These are phyloP conservation scores for Sporothrix curviconia DNA, from an alignment of 2,329 filamentous ascomycete species.

Conservation along the genomic window DNA sequence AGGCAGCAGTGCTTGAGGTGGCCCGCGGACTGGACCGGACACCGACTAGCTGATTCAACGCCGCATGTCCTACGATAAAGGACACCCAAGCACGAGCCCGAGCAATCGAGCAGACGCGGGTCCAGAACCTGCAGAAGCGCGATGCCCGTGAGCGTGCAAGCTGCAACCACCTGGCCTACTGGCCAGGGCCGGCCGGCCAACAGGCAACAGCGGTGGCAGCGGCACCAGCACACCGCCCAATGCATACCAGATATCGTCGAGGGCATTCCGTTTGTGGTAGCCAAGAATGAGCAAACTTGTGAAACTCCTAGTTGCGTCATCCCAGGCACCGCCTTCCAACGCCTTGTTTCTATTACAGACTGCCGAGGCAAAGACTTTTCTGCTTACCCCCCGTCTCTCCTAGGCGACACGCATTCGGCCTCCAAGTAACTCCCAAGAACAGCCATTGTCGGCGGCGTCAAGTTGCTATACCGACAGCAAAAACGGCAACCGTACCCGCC, in stretches of 20 bases:
- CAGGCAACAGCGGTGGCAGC: constrained; percentile 19
- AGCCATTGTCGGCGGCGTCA: constrained; percentile 66
- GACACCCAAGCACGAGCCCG: constrained; percentile 61
- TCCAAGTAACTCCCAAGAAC: constrained; percentile 70
- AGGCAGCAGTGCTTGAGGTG: too few relatives aligned
- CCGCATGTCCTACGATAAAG: constrained; percentile 69
- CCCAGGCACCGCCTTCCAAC: neutral
- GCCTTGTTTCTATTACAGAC: neutral
- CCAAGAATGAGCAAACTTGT: constrained; percentile 76
- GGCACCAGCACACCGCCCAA: constrained; percentile 30
- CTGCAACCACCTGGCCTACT: constrained; percentile 42
- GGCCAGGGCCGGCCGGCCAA: constrained; percentile 22
- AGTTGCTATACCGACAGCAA: constrained; percentile 82
- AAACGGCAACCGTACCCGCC: constrained; percentile 76
- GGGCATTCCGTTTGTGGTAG: constrained; percentile 66
- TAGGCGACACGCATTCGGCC: constrained; percentile 54
- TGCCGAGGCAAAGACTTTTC: constrained; percentile 14
- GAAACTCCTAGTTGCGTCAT: constrained; percentile 59
- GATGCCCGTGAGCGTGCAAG: constrained; percentile 54
- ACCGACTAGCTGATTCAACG: constrained; percentile 79
- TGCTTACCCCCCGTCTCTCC: constrained; percentile 30
- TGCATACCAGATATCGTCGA: constrained; percentile 63
- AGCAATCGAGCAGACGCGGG: constrained; percentile 64
- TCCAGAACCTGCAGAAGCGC: constrained; percentile 47
- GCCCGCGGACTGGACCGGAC: constrained; percentile 67